Evolutionary conservation across 1,139 yeast genomes (phyloP).

Genomic region (Saccharomyces pastorianus): DNA sequence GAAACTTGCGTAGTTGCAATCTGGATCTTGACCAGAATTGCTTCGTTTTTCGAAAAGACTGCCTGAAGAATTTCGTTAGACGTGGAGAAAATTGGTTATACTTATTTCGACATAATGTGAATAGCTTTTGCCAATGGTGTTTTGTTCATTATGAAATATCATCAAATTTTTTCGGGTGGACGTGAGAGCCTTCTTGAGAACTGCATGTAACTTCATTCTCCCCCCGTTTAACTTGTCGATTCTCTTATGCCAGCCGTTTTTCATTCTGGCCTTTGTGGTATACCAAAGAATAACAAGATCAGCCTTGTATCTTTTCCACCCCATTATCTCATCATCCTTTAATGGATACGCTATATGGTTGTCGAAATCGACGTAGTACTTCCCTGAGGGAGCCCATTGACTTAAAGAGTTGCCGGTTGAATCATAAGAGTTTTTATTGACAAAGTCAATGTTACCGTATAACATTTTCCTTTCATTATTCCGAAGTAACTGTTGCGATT

Average conservation of each 20-base stretch:
- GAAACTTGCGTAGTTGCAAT: not conserved
- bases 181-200: not conserved
- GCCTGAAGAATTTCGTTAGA: not conserved
- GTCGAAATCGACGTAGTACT: conserved; percentile 17
- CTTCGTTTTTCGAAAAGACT: not conserved
- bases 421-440: conserved; percentile 5
- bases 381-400: conserved; percentile 14
- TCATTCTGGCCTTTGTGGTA: not conserved
- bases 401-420: not conserved
- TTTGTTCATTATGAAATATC: not conserved
- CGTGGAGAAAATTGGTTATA: not conserved
- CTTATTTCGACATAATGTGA: not conserved
- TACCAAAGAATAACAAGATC: conserved; percentile 11
- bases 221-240: not conserved
- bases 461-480: not conserved
- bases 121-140: not conserved
- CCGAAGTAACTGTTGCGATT: conserved; percentile 1
- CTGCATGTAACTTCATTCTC: not conserved
- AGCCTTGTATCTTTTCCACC: conserved; percentile 10
- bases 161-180: not conserved
- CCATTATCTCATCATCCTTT: conserved; percentile 9
- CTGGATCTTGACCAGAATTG: not conserved
- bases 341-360: conserved; percentile 15
- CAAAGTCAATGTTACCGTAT: conserved; percentile 8
- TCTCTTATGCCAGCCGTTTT: not conserved